phyloP scores from a whole-genome alignment of 345 rosid species.

The Euphorbia tirucalli region DNA sequence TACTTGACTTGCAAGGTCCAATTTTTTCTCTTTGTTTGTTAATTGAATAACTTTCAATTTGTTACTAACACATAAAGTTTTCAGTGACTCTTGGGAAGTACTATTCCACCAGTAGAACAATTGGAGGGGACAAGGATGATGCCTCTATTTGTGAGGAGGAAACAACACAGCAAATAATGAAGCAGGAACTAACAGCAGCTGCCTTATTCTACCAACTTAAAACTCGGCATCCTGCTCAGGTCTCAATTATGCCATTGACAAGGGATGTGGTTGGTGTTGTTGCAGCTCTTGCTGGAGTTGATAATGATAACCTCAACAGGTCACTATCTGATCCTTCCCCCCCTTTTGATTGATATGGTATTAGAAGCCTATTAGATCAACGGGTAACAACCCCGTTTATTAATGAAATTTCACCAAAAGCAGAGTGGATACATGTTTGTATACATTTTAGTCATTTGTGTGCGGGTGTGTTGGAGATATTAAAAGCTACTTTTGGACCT shows the following conservation, averaged over 20 bases:
- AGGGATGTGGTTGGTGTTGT: conserved; percentile 22
- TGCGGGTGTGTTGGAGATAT: too few relatives aligned
- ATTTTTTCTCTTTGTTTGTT: too few relatives aligned
- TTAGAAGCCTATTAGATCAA: too few relatives aligned
- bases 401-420: too few relatives aligned
- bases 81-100: conserved; percentile 16
- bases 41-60: too few relatives aligned
- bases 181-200: conserved; percentile 17
- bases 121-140: neutral
- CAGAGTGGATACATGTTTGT: too few relatives aligned
- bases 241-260: conserved; percentile 2
- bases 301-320: conserved; percentile 19
- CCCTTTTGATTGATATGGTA: too few relatives aligned
- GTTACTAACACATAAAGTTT: neutral
- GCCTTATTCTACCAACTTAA: conserved; percentile 9
- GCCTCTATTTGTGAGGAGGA: conserved; percentile 22
- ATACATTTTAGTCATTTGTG: too few relatives aligned
- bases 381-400: too few relatives aligned
- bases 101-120: neutral
- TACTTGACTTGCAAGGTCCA: conserved; percentile 20
- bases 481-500: too few relatives aligned
- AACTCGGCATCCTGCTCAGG: neutral
- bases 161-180: conserved; percentile 8
- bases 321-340: neutral
- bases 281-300: conserved; percentile 17